Evolutionary conservation across 495 filamentous ascomycete species (phyloP), one percentile per base, ranked within the genome.

Genomic region (Aspergillus baeticus): DNA sequence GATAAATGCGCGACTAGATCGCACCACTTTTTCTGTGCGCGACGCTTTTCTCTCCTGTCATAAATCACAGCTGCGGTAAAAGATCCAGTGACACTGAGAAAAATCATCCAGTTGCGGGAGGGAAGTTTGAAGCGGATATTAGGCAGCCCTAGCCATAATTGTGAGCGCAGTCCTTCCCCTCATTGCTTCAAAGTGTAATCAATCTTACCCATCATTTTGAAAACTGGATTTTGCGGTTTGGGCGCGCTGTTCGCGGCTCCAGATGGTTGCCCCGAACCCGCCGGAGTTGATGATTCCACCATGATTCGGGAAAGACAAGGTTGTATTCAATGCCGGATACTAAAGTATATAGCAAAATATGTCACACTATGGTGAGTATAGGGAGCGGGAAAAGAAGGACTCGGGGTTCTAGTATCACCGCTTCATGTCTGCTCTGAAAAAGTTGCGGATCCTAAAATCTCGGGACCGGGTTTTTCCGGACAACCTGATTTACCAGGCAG

Each of bases 81-180:
- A 33, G 89, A 84, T 26, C 85, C 85, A 13, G 87, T 87, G 59
- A 98, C 70, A 15, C 87, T 75, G 65, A 93, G 78, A 76, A 99
- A 98, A 61, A 99, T 97, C 74, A 90, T 83, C 94, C 94, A 99
- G 67, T 98, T 98, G 23, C 95, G 86, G 11, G 94, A 99, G 17
- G 94, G 94, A 10, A 99, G 84, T 75, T 87, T 92, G 63, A 87
- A 79, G 14, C 88, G 85, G 56, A 95, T 78, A 51, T 82, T 86
- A 21, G 92, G 92, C 54, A 98, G 75, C 33, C 84, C 83, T 87
- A 42, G 26, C 26, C 39, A 49, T 22, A 18, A 26, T 36, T 23
- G 26, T 39, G 3, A 36, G 34, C 34, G 10, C 45, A 29, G 22
- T 5, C 18, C 22, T 43, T 17, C 10, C 7, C 35, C 33, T n/a